Evolutionary conservation across 2,329 filamentous ascomycete genomes (phyloP).

Genomic region (Coniella lustricola): DNA sequence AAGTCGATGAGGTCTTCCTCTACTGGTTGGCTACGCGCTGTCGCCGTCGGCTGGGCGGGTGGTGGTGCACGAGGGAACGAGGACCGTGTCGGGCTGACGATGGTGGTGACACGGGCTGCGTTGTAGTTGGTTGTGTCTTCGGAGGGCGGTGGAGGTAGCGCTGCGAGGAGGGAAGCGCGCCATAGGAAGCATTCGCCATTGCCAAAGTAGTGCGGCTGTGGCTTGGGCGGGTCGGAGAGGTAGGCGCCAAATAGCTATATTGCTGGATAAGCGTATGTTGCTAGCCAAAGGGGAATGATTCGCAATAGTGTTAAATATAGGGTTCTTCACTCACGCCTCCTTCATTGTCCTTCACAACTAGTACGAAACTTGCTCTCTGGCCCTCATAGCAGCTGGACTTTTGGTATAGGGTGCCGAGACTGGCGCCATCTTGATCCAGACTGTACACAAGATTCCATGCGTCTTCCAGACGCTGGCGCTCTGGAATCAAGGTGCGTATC

Average conservation of each 20-base stretch:
- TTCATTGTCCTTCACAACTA: constrained; percentile 73
- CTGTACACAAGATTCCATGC: constrained; percentile 84
- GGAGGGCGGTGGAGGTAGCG: constrained; percentile 63
- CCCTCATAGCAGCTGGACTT: constrained; percentile 62
- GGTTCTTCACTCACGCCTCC: constrained; percentile 54
- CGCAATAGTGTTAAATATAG: no score
- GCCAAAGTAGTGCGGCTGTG: constrained; percentile 79
- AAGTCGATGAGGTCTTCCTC: constrained; percentile 12
- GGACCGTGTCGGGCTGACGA: constrained; percentile 22
- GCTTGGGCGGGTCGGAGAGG: constrained; percentile 80
- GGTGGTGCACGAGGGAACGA: constrained; percentile 16
- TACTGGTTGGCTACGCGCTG: neutral
- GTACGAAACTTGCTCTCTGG: constrained; percentile 76
- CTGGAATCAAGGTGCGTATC: constrained; percentile 80
- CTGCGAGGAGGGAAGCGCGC: constrained; percentile 62
- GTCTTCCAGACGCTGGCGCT: constrained; percentile 79
- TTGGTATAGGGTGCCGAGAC: constrained; percentile 77
- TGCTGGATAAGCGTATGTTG: neutral
- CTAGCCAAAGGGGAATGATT: no score
- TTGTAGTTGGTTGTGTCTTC: constrained; percentile 41
- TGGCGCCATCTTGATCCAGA: constrained; percentile 85
- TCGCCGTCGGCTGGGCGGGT: constrained; percentile 27
- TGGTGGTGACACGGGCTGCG: constrained; percentile 33
- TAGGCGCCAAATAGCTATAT: constrained; percentile 80
- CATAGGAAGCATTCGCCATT: constrained; percentile 95